Base-by-base conservation (phyloP, 768 basidiomycete species). In the Tephrocybe sp. region DNA sequence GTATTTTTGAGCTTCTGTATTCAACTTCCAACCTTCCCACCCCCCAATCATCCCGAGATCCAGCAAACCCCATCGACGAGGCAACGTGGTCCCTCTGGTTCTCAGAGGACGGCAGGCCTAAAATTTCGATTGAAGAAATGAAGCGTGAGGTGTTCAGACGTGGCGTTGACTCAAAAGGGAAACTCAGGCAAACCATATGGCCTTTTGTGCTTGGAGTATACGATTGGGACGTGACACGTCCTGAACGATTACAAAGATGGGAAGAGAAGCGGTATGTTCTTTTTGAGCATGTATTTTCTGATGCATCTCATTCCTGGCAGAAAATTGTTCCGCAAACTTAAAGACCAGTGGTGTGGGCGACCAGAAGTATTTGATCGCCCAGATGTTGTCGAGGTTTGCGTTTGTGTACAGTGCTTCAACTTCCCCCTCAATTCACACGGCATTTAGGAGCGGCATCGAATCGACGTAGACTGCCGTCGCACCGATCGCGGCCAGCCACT, bases 401-500 rank as follows among this genome's bases (percentile, higher is more conserved):
- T 45, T 54, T 34, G 64, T 64, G 49, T 16, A 30, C 42, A 45
- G 9, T 30, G 21, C 18, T 21, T n/a, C 5, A 24, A 47, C 19
- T 22, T 18, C 11, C 30, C 16, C 12, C 3, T 15, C 12, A 3
- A 21, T 1, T 19, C 12, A 3, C 27, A n/a, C 37, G 46, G 11
- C 22, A 19, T 43, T 15, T 48, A 86, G 85, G 91, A 93, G 63
- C 82, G 89, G n/a, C 91, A 93, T 68, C 82, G 91, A 21, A 92
- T 93, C 58, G 91, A 98, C 61, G 97, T 99, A 49, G 97, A 98
- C 63, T 98, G 97, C 60, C 85, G 94, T 50, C 80, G 97, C 22
- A 99, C 97, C 18, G 97, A 99, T 66, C 79, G 97, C 30, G 87
- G 78, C n/a, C 95, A 98, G 57, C 84, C 91, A 4, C 75, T 97